A percentile compares a stretch with the other conserved stretches of the same genome.
Evolutionary conservation across 106 monocot genomes (phyloP).

Genomic region (Apostasia shenzhenica): DNA sequence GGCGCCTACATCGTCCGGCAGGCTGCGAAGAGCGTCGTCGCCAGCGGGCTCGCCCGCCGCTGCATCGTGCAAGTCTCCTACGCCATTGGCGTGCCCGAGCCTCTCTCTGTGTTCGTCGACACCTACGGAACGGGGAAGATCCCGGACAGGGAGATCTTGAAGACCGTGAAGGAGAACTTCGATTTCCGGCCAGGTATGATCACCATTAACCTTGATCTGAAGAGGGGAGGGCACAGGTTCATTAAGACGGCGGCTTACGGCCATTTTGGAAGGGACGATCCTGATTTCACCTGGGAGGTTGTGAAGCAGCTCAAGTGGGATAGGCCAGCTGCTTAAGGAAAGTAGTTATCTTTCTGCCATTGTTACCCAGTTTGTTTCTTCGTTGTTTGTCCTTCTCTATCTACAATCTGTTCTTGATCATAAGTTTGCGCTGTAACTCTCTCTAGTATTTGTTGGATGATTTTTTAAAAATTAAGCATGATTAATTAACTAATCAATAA

Average conservation of each 20-base stretch:
- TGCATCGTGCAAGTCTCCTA: constrained; percentile 58
- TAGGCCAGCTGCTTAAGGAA: constrained; percentile 5
- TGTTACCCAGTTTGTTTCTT: too few relatives aligned
- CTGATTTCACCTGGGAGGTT: constrained; percentile 24
- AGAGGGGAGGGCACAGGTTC: constrained; percentile 49
- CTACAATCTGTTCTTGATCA: too few relatives aligned
- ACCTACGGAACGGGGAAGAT: constrained; percentile 55
- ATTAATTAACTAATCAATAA: too few relatives aligned
- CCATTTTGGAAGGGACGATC: constrained; percentile 49
- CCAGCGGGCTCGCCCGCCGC: constrained; percentile 46
- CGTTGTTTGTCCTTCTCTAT: too few relatives aligned
- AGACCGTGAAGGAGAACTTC: constrained; percentile 45
- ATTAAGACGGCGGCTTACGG: constrained; percentile 57
- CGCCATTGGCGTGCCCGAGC: constrained; percentile 54
- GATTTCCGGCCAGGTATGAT: constrained; percentile 65
- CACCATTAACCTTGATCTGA: constrained; percentile 54
- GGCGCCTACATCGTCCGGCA: constrained; percentile 55
- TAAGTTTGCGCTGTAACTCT: too few relatives aligned
- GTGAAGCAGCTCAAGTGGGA: constrained; percentile 18
- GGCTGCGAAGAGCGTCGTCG: constrained; percentile 53
- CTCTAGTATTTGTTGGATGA: too few relatives aligned
- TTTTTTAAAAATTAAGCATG: too few relatives aligned
- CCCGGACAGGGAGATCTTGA: constrained; percentile 46
- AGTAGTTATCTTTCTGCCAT: too few relatives aligned
- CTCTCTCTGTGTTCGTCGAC: constrained; percentile 53